phyloP scores from a whole-genome alignment of 768 basidiomycete genomes.

The Termitomyces sp. region DNA sequence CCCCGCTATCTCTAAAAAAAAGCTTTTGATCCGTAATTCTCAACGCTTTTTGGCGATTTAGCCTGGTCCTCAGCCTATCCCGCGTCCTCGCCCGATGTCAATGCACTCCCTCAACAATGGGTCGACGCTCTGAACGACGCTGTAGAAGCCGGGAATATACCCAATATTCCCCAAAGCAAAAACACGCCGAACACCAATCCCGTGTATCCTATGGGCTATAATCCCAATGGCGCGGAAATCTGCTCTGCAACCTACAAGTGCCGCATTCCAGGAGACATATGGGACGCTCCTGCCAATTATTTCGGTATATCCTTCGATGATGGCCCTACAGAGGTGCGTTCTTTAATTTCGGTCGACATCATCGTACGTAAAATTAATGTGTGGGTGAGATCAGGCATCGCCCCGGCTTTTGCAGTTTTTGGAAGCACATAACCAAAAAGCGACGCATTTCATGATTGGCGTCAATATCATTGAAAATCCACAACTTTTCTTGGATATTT shows the following conservation, averaged over 20 bases:
- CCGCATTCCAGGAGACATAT: slow-evolving; percentile 55
- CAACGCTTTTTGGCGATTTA: slow-evolving; percentile 14
- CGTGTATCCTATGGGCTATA: slow-evolving; percentile 41
- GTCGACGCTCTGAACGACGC: slow-evolving; percentile 64
- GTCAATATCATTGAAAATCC: slow-evolving; percentile 64
- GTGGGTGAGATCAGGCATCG: slow-evolving; percentile 30
- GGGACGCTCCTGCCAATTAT: slow-evolving; percentile 72
- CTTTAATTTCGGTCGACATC: background rate
- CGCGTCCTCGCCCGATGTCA: slow-evolving; percentile 39
- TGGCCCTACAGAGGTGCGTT: slow-evolving; percentile 55
- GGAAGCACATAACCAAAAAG: slow-evolving; percentile 55
- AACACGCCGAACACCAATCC: slow-evolving; percentile 34
- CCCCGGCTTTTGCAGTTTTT: slow-evolving; percentile 63
- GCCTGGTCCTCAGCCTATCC: slow-evolving; percentile 71
- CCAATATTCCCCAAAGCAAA: slow-evolving; percentile 55
- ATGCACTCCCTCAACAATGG: slow-evolving; percentile 65
- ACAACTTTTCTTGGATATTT: slow-evolving; percentile 50
- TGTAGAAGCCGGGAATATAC: slow-evolving; percentile 69
- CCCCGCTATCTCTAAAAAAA: background rate
- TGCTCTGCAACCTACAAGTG: slow-evolving; percentile 82
- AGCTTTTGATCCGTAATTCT: background rate
- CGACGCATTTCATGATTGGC: slow-evolving; percentile 92
- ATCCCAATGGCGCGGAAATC: slow-evolving; percentile 46
- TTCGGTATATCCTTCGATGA: slow-evolving; percentile 77
- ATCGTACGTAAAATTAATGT: slow-evolving; percentile 4